Conservation (phyloP, 306 rosid genomes). For the Medicago ruthenica region DNA sequence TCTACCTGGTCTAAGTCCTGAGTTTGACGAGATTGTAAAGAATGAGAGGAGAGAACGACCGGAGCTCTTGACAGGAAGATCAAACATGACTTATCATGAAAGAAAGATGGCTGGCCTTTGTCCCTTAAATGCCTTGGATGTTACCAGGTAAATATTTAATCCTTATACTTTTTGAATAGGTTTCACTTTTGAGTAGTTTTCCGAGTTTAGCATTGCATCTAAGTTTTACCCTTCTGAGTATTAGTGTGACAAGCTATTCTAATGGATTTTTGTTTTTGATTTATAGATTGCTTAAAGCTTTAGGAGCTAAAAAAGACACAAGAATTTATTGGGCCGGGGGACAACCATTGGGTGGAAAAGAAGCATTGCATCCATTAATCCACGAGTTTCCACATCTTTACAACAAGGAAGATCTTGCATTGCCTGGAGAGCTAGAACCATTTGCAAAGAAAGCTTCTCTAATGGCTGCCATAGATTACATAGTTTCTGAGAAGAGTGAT, state of each 20-base stretch:
- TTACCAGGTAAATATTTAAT: constrained; percentile 65
- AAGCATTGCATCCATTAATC: constrained; percentile 72
- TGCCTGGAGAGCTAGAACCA: constrained; percentile 80
- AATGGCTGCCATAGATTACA: constrained; percentile 94
- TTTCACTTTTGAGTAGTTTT: not conserved
- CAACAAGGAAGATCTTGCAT: constrained; percentile 90
- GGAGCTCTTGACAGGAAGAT: constrained; percentile 77
- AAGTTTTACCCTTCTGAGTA: too few species aligned
- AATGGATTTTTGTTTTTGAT: too few species aligned
- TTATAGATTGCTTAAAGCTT: constrained; percentile 84
- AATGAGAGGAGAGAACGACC: constrained; percentile 73
- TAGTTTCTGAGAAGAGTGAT: constrained; percentile 84
- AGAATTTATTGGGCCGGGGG: constrained; percentile 98
- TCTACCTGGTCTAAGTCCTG: constrained; percentile 79
- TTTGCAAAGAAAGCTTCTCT: constrained; percentile 77
- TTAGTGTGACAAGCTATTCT: not conserved
- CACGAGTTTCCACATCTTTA: constrained; percentile 70
- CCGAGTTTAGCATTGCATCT: too few species aligned
- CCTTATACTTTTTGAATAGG: constrained; percentile 2
- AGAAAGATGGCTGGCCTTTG: constrained; percentile 93
- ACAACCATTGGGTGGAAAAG: constrained; percentile 84
- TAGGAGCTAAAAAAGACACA: constrained; percentile 76
- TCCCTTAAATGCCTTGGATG: constrained; percentile 88
- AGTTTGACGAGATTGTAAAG: constrained; percentile 74
- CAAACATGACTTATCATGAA: constrained; percentile 90